Conservation (phyloP, 495 filamentous ascomycete genomes). For the Podospora conica region DNA sequence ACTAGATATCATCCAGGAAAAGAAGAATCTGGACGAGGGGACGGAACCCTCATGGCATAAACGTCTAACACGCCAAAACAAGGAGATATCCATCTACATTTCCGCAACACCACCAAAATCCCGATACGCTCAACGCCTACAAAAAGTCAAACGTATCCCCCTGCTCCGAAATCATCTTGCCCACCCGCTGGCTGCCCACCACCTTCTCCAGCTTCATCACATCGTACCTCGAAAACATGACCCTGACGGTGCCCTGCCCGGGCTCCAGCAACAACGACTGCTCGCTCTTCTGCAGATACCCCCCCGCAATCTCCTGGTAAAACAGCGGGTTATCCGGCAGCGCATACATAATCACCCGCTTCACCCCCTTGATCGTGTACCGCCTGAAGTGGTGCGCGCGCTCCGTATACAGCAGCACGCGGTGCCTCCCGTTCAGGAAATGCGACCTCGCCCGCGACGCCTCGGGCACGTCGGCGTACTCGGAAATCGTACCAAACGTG, state of each 20-base stretch:
- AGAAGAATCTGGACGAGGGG: not conserved
- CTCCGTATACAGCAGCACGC: conserved; percentile 83
- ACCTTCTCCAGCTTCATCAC: conserved; percentile 80
- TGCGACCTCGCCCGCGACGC: conserved; percentile 78
- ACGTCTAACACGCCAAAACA: not conserved
- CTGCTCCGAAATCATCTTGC: conserved; percentile 65
- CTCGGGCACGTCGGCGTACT: conserved; percentile 73
- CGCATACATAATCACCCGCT: conserved; percentile 75
- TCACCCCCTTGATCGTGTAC: conserved; percentile 72
- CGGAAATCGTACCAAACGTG: conserved; percentile 79
- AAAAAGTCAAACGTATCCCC: conserved; percentile 89
- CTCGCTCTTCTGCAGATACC: conserved; percentile 54
- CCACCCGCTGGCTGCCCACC: conserved; percentile 71
- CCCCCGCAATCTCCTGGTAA: conserved; percentile 80
- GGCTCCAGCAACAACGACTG: conserved; percentile 44
- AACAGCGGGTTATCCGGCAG: conserved; percentile 84
- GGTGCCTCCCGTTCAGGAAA: conserved; percentile 75
- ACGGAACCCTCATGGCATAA: not conserved
- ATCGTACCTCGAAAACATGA: conserved; percentile 85
- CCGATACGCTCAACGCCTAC: conserved; percentile 11
- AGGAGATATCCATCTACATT: conserved; percentile 4
- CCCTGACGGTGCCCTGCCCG: conserved; percentile 54
- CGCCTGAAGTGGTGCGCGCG: conserved; percentile 91
- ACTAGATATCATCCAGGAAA: not conserved
- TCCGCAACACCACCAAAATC: too few relatives aligned